phyloP scores from a whole-genome alignment of 192 early-diverging fungal genomes.

The Coemansia sp. region DNA sequence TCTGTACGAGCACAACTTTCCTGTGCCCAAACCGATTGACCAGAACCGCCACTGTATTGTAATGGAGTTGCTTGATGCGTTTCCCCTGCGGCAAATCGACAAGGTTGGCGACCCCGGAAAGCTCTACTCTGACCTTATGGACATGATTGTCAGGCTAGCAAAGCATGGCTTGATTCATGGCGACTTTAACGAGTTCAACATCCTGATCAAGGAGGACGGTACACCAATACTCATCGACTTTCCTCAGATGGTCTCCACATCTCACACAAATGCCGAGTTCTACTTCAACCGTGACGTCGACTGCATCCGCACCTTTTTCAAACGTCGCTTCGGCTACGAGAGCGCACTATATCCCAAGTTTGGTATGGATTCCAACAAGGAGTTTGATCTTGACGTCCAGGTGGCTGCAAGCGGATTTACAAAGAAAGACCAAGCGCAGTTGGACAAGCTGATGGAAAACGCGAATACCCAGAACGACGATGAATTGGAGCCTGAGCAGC shows the following conservation, averaged over 20 bases:
- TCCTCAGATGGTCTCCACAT: constrained; percentile 99
- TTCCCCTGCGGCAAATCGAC: constrained; percentile 88
- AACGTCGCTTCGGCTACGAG: constrained; percentile 87
- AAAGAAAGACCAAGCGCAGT: constrained; percentile 83
- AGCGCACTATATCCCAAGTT: constrained; percentile 90
- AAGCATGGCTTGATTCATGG: constrained; percentile 95
- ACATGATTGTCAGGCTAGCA: constrained; percentile 92
- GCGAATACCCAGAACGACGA: constrained; percentile 3
- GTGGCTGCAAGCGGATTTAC: constrained; percentile 97
- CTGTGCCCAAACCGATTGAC: constrained; percentile 92
- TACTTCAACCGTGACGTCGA: constrained; percentile 99
- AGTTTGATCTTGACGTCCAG: constrained; percentile 92
- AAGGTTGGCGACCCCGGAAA: constrained; percentile 86
- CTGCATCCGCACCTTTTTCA: constrained; percentile 94
- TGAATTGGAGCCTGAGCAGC: constrained; percentile 5
- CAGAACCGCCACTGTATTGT: constrained; percentile 93
- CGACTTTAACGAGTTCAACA: constrained; percentile 99
- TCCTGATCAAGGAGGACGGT: constrained; percentile 80
- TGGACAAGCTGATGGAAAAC: constrained; percentile 58
- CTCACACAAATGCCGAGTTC: constrained; percentile 91
- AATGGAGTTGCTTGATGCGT: constrained; percentile 94
- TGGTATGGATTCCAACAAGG: constrained; percentile 70
- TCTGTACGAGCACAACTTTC: constrained; percentile 91
- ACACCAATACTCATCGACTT: constrained; percentile 96
- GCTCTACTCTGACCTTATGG: constrained; percentile 93